Conservation (phyloP, 495 filamentous ascomycete genomes). For the Penicillium macrosclerotiorum region DNA sequence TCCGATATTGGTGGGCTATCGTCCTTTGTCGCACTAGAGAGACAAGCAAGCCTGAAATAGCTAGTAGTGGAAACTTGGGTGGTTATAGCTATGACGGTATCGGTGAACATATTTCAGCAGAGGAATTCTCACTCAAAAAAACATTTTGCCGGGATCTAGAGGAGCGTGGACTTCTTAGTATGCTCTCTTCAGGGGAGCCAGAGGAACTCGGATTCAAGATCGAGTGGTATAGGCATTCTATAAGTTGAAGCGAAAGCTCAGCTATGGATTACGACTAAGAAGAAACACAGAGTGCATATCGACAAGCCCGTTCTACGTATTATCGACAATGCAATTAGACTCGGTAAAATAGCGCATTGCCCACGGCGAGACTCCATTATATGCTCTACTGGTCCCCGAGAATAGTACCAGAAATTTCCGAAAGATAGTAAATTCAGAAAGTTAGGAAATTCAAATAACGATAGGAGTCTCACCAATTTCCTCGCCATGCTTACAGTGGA, state of each 20-base stretch:
- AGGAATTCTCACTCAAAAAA: slow-evolving; percentile 21
- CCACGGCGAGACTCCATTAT: too few relatives aligned
- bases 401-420: too few relatives aligned
- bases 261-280: too few relatives aligned
- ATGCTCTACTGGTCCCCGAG: too few relatives aligned
- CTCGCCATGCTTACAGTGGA: too few relatives aligned
- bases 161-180: slow-evolving; percentile 26
- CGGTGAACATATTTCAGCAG: slow-evolving; percentile 9
- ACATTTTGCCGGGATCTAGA: slow-evolving; percentile 27
- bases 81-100: not conserved
- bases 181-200: slow-evolving; percentile 29
- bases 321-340: too few relatives aligned
- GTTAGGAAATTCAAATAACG: too few relatives aligned
- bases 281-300: too few relatives aligned
- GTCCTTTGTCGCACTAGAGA: not conserved
- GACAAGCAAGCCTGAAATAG: not conserved
- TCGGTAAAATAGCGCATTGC: too few relatives aligned
- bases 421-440: too few relatives aligned
- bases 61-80: slow-evolving; percentile 1
- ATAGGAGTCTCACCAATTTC: too few relatives aligned
- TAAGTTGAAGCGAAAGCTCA: not conserved
- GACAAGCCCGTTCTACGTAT: too few relatives aligned
- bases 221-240: slow-evolving; percentile 21
- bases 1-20: slow-evolving; percentile 2
- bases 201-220: slow-evolving; percentile 28